A percentile compares a stretch with the other conserved stretches of the same genome.
Conservation (phyloP, 2,329 filamentous ascomycete species). For the Nigrospora oryzae region DNA sequence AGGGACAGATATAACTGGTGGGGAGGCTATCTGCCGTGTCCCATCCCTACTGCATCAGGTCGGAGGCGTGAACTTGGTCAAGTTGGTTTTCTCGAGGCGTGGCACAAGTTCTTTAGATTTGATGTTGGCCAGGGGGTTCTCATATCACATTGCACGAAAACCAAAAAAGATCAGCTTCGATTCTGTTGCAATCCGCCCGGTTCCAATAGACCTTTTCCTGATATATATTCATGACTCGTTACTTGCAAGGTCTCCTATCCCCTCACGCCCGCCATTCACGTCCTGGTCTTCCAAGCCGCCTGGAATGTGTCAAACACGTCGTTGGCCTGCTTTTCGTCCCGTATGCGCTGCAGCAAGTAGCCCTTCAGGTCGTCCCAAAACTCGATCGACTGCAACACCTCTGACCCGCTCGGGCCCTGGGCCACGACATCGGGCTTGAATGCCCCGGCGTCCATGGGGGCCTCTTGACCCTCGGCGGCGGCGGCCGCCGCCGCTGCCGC, state of each 20-base stretch:
- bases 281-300: conserved; percentile 54
- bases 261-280: conserved; percentile 14
- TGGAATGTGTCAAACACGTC: conserved; percentile 61
- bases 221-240: background rate
- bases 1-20: background rate
- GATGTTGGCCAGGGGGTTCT: conserved; percentile 19
- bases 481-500: conserved; percentile 32
- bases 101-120: conserved; percentile 19
- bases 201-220: conserved; percentile 4
- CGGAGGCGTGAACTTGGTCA: background rate
- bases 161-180: conserved; percentile 11
- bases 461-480: conserved; percentile 27
- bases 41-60: background rate
- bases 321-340: conserved; percentile 58
- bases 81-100: conserved; percentile 1
- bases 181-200: conserved; percentile 11
- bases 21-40: background rate
- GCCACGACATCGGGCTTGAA: conserved; percentile 33
- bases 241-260: background rate
- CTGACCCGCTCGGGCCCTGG: conserved; percentile 45
- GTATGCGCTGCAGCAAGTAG: conserved; percentile 71
- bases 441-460: conserved; percentile 26
- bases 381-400: conserved; percentile 57
- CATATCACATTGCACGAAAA: conserved; percentile 18
- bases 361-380: conserved; percentile 85